Evolutionary conservation across 495 filamentous ascomycete genomes (phyloP), one percentile per base, ranked within the genome.

Genomic region (Penicilliopsis zonata): DNA sequence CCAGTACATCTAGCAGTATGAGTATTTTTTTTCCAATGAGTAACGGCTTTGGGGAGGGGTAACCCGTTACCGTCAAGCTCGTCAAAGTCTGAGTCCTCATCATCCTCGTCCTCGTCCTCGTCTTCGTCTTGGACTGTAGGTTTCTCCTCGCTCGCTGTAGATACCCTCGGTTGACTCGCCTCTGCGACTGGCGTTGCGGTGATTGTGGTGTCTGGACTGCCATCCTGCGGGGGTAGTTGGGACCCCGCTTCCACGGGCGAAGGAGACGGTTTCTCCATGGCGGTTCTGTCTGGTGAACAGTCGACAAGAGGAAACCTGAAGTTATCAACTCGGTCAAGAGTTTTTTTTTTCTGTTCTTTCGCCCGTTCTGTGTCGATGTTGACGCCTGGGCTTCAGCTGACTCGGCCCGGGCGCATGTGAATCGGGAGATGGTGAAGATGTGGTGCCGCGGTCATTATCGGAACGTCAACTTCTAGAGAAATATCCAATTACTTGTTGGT

Each of bases 1-100:
- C 86, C 18, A 98, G 78, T 52, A 95, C 75, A 30, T 95, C 86
- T 94, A 41, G 33, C n/a, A n/a, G n/a, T n/a, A n/a, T n/a, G n/a
- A n/a, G n/a, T n/a, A n/a, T n/a, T n/a, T n/a, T n/a, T n/a, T n/a
- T n/a, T n/a, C n/a, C n/a, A n/a, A n/a, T n/a, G n/a, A n/a, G n/a
- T n/a, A n/a, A n/a, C n/a, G n/a, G n/a, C n/a, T n/a, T n/a, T n/a
- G n/a, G n/a, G n/a, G n/a, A n/a, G 23, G 15, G 26, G 17, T 17
- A 23, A 23, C n/a, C 25, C 14, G 25, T 6, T 48, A 81, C 85
- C 88, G 55, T 96, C 88, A 26, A 96, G 61, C 50, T 95, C 88
- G 49, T 94, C 86, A 13, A 93, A 69, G 48, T 94, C 86, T 3
- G 63, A 65, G 21, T 67, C 56, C 15, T 61, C 60, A 23, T 72